Base-by-base conservation (phyloP, 441 rosid genomes). In the Gossypium laxum region DNA sequence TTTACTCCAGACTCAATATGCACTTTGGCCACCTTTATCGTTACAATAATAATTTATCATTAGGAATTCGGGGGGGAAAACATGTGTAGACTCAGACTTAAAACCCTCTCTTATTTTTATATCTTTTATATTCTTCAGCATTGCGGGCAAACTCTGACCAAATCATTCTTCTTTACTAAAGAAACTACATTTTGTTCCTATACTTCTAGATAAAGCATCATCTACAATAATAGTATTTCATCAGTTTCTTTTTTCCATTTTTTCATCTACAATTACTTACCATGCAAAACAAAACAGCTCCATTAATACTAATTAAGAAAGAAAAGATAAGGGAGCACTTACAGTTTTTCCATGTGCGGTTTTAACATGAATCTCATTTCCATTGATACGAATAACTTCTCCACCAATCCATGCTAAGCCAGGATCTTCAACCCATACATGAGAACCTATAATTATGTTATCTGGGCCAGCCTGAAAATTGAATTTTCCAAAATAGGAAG, bases 351-450 rank as follows among this genome's bases (percentile, higher is more conserved):
- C 91, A 58, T 82, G 78, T 3, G 78, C 75, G 47, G 51, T 81
- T 22, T 70, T 74, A 67, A 87, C 88, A 71, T 81, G 87, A 81
- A 84, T 71, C 50, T 83, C 79, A 0, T 66, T 57, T 66, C 88
- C 86, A 41, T 71, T 79, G 67, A 89, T 83, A 38, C 82, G 80
- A 61, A 78, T 70, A n/a, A 87, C 91, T 82, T 84, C 81, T 14
- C 93, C 93, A 72, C 83, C 83, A 63, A 83, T 74, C 93, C 93
- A 87, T 21, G 93, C 93, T 74, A 82, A 75, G 54, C 55, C 77
- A 26, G 87, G 84, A 79, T 89, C 91, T 68, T 87, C 90, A 67
- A 87, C 89, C 91, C 91, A 87, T 19, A 87, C 91, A 84, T 84
- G 89, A 64, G 90, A 89, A 69, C 89, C 93, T 63, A 84, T 84